Evolutionary conservation across 371 early-diverging fungal genomes (phyloP), one percentile per base, ranked within the genome.

Genomic region (Synchytrium microbalum): DNA sequence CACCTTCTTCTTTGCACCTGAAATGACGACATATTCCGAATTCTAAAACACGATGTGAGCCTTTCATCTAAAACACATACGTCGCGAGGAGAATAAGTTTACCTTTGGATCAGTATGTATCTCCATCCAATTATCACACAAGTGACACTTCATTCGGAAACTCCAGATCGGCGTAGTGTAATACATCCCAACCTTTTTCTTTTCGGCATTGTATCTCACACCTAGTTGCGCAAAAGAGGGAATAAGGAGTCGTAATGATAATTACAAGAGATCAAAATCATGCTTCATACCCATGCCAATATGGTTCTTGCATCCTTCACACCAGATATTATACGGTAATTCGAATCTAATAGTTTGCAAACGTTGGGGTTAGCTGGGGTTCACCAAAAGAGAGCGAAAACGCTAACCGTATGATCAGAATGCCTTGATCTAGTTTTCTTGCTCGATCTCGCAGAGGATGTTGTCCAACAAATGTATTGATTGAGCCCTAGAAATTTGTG

Each of bases 41-140:
- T 92, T 92, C 89, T 89, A 74, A 51, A 8, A 38, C 54, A 33
- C 25, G 29, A 32, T 53, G 29, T 63, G 24, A 26, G 28, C 26
- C 51, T n/a, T 8, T 2, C 2, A 30, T 32, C 1, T 53, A 33
- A 57, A 25, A 29, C 54, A 3, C 54, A 55, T 25, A 28, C 26
- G n/a, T n/a, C 26, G 31, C 16, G 33, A 27, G 31, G 27, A 2
- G 27, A 46, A 51, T n/a, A 51, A 31, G 31, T 24, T 23, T 73
- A 88, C 91, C 81, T 95, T 92, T n/a, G 95, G 95, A 70, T 96
- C 92, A 0, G 95, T 94, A 24, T 87, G 92, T 29, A 96, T 92
- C 69, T 92, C 94, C 31, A 95, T 87, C 90, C 88, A 90, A 65
- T 84, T 78, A 58, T 73, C 72, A 68, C 96, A 96, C 32, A 91